A percentile compares a stretch with the other conserved stretches of the same genome.
phyloP scores from a whole-genome alignment of 1,139 yeast genomes.

The Zygosaccharomyces pseudobailii region DNA sequence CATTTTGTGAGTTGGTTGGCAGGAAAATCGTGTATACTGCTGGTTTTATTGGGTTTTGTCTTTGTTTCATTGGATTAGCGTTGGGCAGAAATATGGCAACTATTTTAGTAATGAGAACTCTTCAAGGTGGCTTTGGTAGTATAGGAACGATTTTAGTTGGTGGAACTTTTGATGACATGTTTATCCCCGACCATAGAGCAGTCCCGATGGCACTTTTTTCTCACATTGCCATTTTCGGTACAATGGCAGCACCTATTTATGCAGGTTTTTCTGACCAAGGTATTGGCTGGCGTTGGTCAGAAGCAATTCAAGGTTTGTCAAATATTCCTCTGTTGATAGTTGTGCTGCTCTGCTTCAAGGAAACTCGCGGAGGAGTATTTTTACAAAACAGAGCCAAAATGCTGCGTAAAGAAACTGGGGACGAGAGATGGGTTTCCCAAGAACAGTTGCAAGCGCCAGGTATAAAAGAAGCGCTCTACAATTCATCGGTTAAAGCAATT shows the following conservation, averaged over 20 bases:
- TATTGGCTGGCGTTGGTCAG: constrained; percentile 2
- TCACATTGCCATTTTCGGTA: constrained; percentile 1
- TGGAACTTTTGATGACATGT: constrained; percentile 2
- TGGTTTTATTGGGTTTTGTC: constrained; percentile 1
- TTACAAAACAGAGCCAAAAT: constrained; percentile 1
- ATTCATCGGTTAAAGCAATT: constrained; percentile 1
- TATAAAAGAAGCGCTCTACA: not conserved
- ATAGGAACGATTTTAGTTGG: constrained; percentile 2
- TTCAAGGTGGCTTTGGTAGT: constrained; percentile 1
- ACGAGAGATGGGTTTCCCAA: constrained; percentile 1
- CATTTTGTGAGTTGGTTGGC: constrained; percentile 1
- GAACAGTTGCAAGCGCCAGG: constrained; percentile 1
- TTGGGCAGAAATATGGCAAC: constrained; percentile 2
- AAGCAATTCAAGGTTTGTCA: constrained; percentile 1
- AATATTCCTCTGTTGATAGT: not conserved
- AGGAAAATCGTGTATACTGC: not conserved
- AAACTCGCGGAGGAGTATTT: constrained; percentile 1
- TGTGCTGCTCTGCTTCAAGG: not conserved
- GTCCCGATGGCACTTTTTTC: constrained; percentile 1
- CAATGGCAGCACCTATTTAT: constrained; percentile 3
- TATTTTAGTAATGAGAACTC: not conserved
- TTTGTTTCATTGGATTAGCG: constrained; percentile 1
- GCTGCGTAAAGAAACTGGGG: not conserved
- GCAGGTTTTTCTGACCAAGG: constrained; percentile 1
- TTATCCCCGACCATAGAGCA: constrained; percentile 2